Evolutionary conservation across 2,329 filamentous ascomycete genomes (phyloP).

Genomic region (Decorospora gaudefroyi): DNA sequence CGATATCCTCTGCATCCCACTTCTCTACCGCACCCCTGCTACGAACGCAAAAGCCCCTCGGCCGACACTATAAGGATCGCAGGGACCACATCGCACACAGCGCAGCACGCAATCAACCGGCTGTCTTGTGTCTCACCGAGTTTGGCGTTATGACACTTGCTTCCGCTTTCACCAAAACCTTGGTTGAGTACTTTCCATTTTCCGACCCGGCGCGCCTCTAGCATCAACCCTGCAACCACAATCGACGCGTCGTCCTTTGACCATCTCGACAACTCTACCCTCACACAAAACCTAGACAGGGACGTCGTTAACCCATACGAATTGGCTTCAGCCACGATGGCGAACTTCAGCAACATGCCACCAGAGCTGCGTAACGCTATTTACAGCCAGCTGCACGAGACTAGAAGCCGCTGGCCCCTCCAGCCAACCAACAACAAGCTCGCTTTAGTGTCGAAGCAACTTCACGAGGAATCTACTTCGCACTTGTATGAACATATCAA

Average conservation of each 20-base stretch:
- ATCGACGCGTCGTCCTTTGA: not conserved
- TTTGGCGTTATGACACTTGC: slow-evolving; percentile 3
- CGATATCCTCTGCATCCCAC: not conserved
- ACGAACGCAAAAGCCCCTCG: slow-evolving; percentile 1
- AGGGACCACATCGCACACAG: not conserved
- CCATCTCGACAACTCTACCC: not conserved
- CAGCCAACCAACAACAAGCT: slow-evolving; percentile 2
- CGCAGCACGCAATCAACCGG: not conserved
- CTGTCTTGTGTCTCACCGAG: not conserved
- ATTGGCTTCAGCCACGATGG: slow-evolving; percentile 7
- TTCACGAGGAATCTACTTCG: slow-evolving; percentile 27
- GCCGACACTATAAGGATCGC: not conserved
- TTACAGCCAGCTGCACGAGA: slow-evolving; percentile 17
- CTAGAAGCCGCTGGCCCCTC: not conserved
- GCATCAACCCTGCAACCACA: not conserved
- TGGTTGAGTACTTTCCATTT: not conserved
- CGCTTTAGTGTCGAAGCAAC: slow-evolving; percentile 20
- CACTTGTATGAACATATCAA: slow-evolving; percentile 29
- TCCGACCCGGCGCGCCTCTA: not conserved
- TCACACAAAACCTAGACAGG: not conserved
- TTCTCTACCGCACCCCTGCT: not conserved
- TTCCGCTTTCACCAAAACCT: slow-evolving; percentile 6
- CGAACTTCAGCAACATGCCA: slow-evolving; percentile 16
- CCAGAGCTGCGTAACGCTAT: slow-evolving; percentile 28
- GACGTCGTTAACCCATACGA: not conserved